phyloP scores from a whole-genome alignment of 257 asterid genomes.

The Handroanthus guayacan region DNA sequence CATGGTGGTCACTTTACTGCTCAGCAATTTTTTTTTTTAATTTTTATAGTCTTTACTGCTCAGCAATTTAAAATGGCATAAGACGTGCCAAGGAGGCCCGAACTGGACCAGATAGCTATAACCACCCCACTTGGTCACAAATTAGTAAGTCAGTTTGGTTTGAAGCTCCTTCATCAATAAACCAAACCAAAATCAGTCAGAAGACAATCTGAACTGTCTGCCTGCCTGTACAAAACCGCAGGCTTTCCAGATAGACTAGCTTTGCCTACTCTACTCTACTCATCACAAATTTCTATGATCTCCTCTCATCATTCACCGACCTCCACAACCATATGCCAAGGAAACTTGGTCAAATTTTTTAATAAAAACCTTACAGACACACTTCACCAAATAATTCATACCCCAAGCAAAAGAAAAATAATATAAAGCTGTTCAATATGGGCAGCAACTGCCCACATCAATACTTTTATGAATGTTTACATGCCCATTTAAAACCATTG shows the following conservation, averaged over 20 bases:
- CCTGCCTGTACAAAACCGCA: not conserved
- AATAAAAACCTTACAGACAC: not conserved
- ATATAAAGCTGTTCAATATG: not conserved
- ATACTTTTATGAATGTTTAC: conserved; percentile 1
- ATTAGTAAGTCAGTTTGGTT: not conserved
- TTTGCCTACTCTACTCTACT: not conserved
- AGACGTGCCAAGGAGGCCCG: not conserved
- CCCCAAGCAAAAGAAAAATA: not conserved
- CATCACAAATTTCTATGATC: not conserved
- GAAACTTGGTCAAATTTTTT: not conserved
- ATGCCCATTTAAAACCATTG: not conserved
- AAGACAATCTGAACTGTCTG: not conserved
- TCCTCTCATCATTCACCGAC: not conserved
- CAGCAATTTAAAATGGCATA: not conserved
- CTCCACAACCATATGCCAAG: conserved; percentile 16
- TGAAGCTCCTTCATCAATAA: not conserved
- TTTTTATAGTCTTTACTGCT: not conserved
- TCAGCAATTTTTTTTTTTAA: not conserved
- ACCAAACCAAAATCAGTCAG: not conserved
- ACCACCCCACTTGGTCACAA: not conserved
- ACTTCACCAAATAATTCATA: conserved; percentile 5
- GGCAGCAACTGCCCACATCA: not conserved
- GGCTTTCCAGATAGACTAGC: not conserved
- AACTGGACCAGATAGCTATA: not conserved
- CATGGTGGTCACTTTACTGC: not conserved